These are phyloP conservation scores for Lodderomyces metapsilosis DNA, from an alignment of 1,139 yeast species.

Conservation along the genomic window DNA sequence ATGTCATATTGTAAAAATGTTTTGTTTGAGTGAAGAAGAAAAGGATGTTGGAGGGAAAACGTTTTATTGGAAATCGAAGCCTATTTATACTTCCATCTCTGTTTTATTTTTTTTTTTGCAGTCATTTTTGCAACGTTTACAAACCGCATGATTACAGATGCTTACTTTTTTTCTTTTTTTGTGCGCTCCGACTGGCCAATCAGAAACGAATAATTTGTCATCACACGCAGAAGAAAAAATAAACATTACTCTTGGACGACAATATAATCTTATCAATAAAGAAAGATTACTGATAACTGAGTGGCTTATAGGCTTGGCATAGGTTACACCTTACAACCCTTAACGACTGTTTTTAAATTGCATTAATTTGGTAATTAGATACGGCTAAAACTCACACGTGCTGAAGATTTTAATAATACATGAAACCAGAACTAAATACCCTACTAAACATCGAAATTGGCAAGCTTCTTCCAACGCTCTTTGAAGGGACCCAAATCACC, in stretches of 20 bases:
- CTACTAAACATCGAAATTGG: slow-evolving; percentile 2
- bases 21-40: slow-evolving; percentile 7
- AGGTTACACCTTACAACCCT: background rate
- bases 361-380: background rate
- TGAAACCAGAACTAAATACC: background rate
- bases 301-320: slow-evolving; percentile 2
- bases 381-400: no score
- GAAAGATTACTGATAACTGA: background rate
- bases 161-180: slow-evolving; percentile 4
- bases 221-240: background rate
- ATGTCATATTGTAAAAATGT: slow-evolving; percentile 21
- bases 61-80: background rate
- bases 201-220: background rate
- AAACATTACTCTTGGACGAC: background rate
- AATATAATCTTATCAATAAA: no score
- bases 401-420: no score
- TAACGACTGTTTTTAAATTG: background rate
- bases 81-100: background rate
- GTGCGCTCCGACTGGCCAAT: background rate
- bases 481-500: slow-evolving; percentile 15
- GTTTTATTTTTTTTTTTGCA: background rate
- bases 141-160: slow-evolving; percentile 1
- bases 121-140: slow-evolving; percentile 1
- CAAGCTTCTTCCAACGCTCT: slow-evolving; percentile 12
- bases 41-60: background rate